phyloP scores from a whole-genome alignment of 2,329 filamentous ascomycete genomes.

The Tolypocladium album region DNA sequence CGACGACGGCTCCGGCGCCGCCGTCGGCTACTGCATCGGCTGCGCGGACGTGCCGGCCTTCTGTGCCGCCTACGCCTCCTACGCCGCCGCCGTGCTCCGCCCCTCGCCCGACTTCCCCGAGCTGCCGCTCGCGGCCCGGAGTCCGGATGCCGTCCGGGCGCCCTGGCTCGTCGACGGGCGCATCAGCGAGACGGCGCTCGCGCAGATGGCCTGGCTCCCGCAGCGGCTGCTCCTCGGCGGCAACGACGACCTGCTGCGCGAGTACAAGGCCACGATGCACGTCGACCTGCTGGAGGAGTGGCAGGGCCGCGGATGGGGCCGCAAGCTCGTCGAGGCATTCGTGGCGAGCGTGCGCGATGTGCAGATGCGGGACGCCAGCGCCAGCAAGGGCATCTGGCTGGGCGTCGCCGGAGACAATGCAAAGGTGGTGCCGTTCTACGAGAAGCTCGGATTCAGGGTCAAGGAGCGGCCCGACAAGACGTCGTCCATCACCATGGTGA shows the following conservation, averaged over 20 bases:
- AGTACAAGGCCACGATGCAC: conserved; percentile 35
- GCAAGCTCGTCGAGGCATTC: conserved; percentile 28
- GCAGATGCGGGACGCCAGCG: conserved; percentile 2
- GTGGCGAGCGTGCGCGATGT: conserved; percentile 23
- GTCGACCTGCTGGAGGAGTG: conserved; percentile 32
- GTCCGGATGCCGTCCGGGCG: conserved; percentile 17
- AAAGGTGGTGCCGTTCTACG: conserved; percentile 37
- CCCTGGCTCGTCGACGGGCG: conserved; percentile 16
- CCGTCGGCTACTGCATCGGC: conserved; percentile 40
- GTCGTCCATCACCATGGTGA: conserved; percentile 30
- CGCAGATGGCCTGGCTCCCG: conserved; percentile 30
- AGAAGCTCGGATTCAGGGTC: conserved; percentile 32
- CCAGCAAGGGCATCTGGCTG: conserved; percentile 27
- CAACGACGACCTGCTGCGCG: conserved; percentile 20
- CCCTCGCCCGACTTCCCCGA: conserved; percentile 9
- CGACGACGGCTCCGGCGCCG: conserved; percentile 31
- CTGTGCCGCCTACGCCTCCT: conserved; percentile 24
- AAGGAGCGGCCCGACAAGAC: conserved; percentile 22
- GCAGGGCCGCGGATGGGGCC: conserved; percentile 34
- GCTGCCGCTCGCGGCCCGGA: conserved; percentile 10
- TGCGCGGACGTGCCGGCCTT: conserved; percentile 31
- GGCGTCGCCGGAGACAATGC: conserved; percentile 34
- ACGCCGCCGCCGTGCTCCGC: conserved; percentile 23
- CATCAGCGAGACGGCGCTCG: conserved; percentile 19
- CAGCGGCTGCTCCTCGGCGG: conserved; percentile 26